A percentile compares a stretch with the other conserved stretches of the same genome.
phyloP scores from a whole-genome alignment of 176 grass and related monocot species.

The Oropetium thomaeum region DNA sequence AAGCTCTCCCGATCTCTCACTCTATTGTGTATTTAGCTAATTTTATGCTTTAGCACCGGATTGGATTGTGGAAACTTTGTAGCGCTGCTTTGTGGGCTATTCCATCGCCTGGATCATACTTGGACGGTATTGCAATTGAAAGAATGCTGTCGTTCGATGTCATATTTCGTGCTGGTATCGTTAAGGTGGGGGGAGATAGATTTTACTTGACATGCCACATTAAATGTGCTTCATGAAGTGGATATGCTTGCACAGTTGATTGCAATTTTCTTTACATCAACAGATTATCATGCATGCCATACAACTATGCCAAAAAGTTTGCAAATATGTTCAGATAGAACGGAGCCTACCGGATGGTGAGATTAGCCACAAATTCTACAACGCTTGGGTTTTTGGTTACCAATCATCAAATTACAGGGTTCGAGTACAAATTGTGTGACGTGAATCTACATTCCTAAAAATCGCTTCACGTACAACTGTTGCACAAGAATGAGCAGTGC shows the following conservation, averaged over 20 bases:
- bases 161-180: neutral
- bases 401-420: neutral
- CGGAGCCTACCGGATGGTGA: neutral
- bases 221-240: neutral
- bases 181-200: neutral
- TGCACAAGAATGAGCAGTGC: too few relatives aligned
- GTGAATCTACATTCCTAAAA: neutral
- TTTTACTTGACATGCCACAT: neutral
- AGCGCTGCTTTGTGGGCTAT: neutral
- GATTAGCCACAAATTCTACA: neutral
- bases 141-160: neutral
- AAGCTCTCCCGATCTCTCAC: constrained; percentile 16
- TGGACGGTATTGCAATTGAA: neutral
- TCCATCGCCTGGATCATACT: neutral
- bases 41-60: neutral
- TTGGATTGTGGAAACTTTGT: constrained; percentile 9
- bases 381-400: neutral
- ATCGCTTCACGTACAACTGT: neutral
- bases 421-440: neutral
- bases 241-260: neutral
- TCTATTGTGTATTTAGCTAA: neutral
- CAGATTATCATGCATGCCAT: neutral
- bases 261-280: neutral
- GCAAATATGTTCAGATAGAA: neutral
- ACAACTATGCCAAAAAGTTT: neutral